Evolutionary conservation across 2,329 filamentous ascomycete genomes (phyloP).

Genomic region (Herpotrichia juniperi): DNA sequence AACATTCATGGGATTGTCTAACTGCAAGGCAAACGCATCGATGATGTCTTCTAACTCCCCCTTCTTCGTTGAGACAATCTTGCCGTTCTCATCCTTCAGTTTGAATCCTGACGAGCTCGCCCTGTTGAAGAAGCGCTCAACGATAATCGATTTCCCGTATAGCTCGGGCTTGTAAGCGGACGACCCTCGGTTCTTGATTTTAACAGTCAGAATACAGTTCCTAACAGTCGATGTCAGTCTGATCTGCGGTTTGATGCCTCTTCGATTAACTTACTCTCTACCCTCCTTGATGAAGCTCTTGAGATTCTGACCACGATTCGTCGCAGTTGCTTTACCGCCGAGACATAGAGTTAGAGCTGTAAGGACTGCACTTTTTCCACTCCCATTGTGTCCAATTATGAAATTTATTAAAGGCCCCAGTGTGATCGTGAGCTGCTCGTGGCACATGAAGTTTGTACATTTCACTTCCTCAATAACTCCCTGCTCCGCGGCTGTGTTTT

Average conservation of each 20-base stretch:
- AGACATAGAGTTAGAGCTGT: conserved; percentile 92
- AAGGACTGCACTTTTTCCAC: conserved; percentile 93
- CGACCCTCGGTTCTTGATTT: conserved; percentile 87
- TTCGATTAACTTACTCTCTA: conserved; percentile 65
- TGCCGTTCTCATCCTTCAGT: conserved; percentile 74
- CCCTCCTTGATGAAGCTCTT: conserved; percentile 93
- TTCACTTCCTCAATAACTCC: conserved; percentile 88
- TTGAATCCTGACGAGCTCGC: conserved; percentile 82
- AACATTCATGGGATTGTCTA: conserved; percentile 96
- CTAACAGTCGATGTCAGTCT: conserved; percentile 28
- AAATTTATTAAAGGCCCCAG: conserved; percentile 98
- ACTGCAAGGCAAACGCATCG: conserved; percentile 90
- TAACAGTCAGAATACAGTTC: conserved; percentile 72
- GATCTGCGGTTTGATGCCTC: not conserved
- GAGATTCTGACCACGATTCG: conserved; percentile 87
- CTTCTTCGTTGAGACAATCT: conserved; percentile 80
- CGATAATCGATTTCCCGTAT: conserved; percentile 83
- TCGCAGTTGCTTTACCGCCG: conserved; percentile 91
- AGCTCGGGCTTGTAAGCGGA: conserved; percentile 82
- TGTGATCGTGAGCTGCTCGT: conserved; percentile 77
- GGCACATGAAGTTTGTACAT: conserved; percentile 97
- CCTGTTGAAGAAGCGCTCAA: conserved; percentile 88
- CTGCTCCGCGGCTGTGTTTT: conserved; percentile 77
- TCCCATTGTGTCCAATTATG: conserved; percentile 96
- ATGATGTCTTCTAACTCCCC: conserved; percentile 89